Conservation (phyloP, 2,329 filamentous ascomycete genomes). For the Aspergillus clavatus region DNA sequence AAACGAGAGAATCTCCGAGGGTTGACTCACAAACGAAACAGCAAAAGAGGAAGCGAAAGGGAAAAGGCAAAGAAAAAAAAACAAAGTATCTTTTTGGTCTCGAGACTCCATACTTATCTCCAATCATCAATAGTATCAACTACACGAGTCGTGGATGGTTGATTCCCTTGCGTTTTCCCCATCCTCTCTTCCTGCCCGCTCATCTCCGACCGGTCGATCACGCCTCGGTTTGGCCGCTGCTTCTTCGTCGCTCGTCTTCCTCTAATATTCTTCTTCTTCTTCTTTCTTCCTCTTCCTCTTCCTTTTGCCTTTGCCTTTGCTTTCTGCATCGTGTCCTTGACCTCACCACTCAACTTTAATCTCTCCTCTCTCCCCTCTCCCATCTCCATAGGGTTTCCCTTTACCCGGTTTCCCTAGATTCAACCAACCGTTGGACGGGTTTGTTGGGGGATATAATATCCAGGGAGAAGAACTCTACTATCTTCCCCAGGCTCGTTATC, state of each 20-base stretch:
- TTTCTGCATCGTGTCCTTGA: too few relatives aligned
- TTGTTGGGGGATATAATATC: background rate
- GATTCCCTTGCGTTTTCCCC: slow-evolving; percentile 14
- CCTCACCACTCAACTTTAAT: slow-evolving; percentile 13
- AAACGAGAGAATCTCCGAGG: background rate
- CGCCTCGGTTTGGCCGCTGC: background rate
- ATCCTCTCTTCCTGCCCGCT: slow-evolving; percentile 4
- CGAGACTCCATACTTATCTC: background rate
- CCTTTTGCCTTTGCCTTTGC: too few relatives aligned
- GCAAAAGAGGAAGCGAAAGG: too few relatives aligned
- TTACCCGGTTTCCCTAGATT: background rate
- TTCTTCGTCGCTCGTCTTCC: slow-evolving; percentile 1
- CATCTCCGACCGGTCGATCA: slow-evolving; percentile 1
- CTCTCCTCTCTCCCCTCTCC: slow-evolving; percentile 1
- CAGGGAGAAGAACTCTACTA: background rate
- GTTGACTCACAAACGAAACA: background rate
- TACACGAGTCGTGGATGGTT: slow-evolving; percentile 1
- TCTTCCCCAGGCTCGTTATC: background rate
- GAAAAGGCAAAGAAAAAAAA: background rate
- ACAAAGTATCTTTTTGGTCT: background rate
- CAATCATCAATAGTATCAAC: background rate
- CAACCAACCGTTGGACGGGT: background rate
- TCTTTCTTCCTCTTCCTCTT: background rate
- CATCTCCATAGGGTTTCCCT: background rate
- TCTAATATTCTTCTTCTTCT: background rate